A percentile compares a stretch with the other conserved stretches of the same genome.
phyloP scores from a whole-genome alignment of 1,284 basidiomycete species.

The Ganoderma multipileum region DNA sequence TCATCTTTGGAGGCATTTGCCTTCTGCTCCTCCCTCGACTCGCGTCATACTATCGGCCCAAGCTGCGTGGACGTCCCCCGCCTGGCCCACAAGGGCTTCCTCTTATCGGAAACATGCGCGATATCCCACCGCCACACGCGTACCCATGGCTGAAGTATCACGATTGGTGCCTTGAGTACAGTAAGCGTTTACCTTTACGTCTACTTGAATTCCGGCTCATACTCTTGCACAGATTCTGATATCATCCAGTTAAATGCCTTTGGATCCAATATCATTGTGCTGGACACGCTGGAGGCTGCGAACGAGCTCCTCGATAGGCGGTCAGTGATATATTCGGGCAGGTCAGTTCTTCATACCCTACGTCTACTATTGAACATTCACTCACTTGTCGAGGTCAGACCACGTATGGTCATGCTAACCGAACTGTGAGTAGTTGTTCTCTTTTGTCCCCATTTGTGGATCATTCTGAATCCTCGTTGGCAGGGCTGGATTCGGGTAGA shows the following conservation, averaged over 20 bases:
- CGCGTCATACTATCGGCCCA: not conserved
- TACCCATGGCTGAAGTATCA: conserved; percentile 29
- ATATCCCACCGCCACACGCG: conserved; percentile 28
- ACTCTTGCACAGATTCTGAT: conserved; percentile 25
- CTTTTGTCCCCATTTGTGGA: not conserved
- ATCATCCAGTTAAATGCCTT: conserved; percentile 29
- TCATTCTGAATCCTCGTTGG: not conserved
- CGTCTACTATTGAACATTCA: not conserved
- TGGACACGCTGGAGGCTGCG: conserved; percentile 46
- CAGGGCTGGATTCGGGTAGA: conserved; percentile 50
- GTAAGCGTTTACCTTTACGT: conserved; percentile 10
- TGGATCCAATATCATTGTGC: conserved; percentile 43
- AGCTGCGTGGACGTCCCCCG: conserved; percentile 17
- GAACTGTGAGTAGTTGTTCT: conserved; percentile 39
- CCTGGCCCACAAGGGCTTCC: conserved; percentile 35
- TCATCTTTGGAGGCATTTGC: not conserved
- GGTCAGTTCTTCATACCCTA: conserved; percentile 8
- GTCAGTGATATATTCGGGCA: conserved; percentile 30
- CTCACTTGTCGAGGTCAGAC: conserved; percentile 41
- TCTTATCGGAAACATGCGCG: conserved; percentile 34
- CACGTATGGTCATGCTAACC: conserved; percentile 40
- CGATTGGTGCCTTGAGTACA: conserved; percentile 21
- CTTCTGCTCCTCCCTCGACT: not conserved
- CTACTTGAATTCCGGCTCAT: not conserved
- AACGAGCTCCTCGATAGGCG: conserved; percentile 32